Base-by-base conservation (phyloP, 257 asterid genomes). In the Nyctanthes arbortristis region DNA sequence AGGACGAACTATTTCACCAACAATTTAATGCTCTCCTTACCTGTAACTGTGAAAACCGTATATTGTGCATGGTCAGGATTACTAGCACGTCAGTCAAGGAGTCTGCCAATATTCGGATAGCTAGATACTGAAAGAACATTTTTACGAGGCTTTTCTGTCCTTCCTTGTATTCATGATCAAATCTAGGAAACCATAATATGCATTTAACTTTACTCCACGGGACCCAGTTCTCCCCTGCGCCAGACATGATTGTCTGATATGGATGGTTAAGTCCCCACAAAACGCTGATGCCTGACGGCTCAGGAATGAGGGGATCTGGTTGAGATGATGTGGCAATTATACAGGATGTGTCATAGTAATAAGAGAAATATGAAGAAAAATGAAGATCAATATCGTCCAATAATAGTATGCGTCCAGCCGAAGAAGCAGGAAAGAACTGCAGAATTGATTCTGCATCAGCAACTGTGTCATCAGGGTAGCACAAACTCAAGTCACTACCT, bases 31-130 rank as follows among this genome's bases (percentile, higher is more conserved):
- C 16, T 36, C 28, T 33, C 16, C 3, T 43, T 84, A 88, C 97
- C 99, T 89, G 91, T 74, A 91, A 75, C 69, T 86, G 85, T 29
- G 96, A 91, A 77, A 93, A 93, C 18, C 95, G 87, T 5, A 87
- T 34, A 55, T 82, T 94, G 84, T 88, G 91, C 96, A 94, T 78
- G 69, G 93, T 87, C 11, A 91, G 66, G 65, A 94, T 74, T 24
- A 94, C 84, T 75, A 40, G 84, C 30, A 89, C 88, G 57, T 66
- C 86, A 63, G 45, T 10, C 40, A 89, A 81, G 67, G 77, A 71
- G 78, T 91, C 92, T 56, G 83, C 90, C 79, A 94, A 43, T 45
- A 89, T 39, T 71, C 99, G 85, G 80, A 85, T 63, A 55, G 96
- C 96, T 29, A 91, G 74, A 67, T 84, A 87, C 73, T 79, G 81